Evolutionary conservation across 192 early-diverging fungal species (phyloP).

Genomic region (Dispira simplex): DNA sequence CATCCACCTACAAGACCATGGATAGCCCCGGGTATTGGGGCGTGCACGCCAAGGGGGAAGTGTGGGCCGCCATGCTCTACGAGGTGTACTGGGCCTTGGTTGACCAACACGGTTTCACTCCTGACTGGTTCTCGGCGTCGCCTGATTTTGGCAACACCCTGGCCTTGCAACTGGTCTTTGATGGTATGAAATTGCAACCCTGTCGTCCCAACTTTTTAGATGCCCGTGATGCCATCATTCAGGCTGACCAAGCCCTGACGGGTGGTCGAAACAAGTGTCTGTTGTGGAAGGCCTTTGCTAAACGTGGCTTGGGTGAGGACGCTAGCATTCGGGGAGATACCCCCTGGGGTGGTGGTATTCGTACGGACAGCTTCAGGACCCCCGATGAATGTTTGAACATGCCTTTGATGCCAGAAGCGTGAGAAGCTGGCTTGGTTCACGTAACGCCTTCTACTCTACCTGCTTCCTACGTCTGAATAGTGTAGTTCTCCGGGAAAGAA

Average conservation of each 20-base stretch:
- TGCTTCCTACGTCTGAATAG: too few relatives aligned
- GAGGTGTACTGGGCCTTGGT: slow-evolving; percentile 46
- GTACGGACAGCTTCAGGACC: not conserved
- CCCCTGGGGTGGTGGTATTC: slow-evolving; percentile 3
- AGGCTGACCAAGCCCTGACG: slow-evolving; percentile 44
- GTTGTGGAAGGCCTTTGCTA: slow-evolving; percentile 68
- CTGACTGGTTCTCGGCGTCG: slow-evolving; percentile 13
- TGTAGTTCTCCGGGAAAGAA: too few relatives aligned
- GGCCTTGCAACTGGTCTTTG: slow-evolving; percentile 50
- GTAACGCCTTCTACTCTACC: too few relatives aligned
- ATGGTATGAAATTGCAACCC: slow-evolving; percentile 63
- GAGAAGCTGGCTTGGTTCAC: too few relatives aligned
- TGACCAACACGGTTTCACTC: slow-evolving; percentile 18
- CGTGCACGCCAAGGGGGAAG: slow-evolving; percentile 39
- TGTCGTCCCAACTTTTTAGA: slow-evolving; percentile 56
- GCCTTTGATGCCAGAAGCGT: too few relatives aligned
- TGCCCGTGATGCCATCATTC: slow-evolving; percentile 56
- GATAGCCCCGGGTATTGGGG: slow-evolving; percentile 34
- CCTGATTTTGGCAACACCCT: slow-evolving; percentile 49
- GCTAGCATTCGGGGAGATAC: slow-evolving; percentile 20
- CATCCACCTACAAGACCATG: slow-evolving; percentile 62
- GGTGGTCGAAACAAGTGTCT: slow-evolving; percentile 47
- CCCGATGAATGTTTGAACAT: not conserved
- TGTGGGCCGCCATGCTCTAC: slow-evolving; percentile 42
- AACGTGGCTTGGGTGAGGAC: slow-evolving; percentile 69